Percentiles rank a stretch among this genome's conserved stretches.
These are phyloP conservation scores for Teunomyces atbi DNA, from an alignment of 805 yeast genomes.

Conservation along the genomic window DNA sequence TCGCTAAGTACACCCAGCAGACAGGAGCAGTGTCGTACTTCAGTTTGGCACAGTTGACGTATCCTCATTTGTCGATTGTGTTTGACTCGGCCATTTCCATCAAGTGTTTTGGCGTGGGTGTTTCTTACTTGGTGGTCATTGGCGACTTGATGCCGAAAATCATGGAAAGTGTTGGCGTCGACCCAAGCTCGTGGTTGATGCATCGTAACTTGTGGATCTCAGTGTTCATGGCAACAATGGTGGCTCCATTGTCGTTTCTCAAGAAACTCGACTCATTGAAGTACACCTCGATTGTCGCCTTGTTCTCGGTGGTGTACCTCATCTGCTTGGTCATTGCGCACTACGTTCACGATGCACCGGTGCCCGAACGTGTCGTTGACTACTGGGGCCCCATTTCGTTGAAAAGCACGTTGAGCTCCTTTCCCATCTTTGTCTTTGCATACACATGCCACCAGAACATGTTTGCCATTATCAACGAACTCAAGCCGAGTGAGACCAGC, in stretches of 20 bases:
- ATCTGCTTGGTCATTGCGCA: conserved; percentile 54
- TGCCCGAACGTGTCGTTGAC: conserved; percentile 16
- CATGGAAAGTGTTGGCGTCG: conserved; percentile 35
- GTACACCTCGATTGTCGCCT: conserved; percentile 68
- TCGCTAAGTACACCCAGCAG: conserved; percentile 51
- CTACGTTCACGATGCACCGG: conserved; percentile 31
- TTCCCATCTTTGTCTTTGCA: conserved; percentile 76
- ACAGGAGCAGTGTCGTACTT: conserved; percentile 43
- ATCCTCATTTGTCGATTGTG: conserved; percentile 65
- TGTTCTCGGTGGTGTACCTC: conserved; percentile 63
- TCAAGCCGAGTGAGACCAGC: conserved; percentile 35
- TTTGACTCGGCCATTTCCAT: conserved; percentile 73
- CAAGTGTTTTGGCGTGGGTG: conserved; percentile 78
- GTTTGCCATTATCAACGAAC: conserved; percentile 72
- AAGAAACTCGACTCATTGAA: conserved; percentile 66
- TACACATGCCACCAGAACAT: conserved; percentile 81
- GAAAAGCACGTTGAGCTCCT: conserved; percentile 51
- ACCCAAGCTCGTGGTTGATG: conserved; percentile 19
- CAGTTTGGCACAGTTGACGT: conserved; percentile 54
- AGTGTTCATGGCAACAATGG: conserved; percentile 47
- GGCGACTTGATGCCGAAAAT: conserved; percentile 75
- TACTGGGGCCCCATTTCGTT: conserved; percentile 42
- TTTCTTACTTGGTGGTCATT: conserved; percentile 67
- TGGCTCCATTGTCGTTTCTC: conserved; percentile 63
- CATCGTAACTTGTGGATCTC: conserved; percentile 55